Percentiles rank a stretch among this genome's conserved stretches.
Evolutionary conservation across 345 rosid species (phyloP).

Genomic region (Triadica sebifera): DNA sequence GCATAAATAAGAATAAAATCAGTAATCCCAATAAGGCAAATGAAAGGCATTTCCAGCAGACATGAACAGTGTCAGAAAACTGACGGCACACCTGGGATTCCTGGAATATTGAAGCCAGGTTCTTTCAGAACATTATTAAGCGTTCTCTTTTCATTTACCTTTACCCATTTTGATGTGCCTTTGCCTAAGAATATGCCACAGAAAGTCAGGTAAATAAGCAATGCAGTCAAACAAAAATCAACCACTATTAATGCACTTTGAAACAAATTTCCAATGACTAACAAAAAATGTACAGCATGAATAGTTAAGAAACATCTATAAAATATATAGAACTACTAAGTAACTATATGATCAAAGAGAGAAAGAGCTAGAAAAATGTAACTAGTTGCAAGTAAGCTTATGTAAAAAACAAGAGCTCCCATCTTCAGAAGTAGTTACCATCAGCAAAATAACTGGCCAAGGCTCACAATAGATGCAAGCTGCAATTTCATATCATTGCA

Average conservation of each 20-base stretch:
- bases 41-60: neutral
- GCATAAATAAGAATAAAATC: conserved; percentile 13
- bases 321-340: neutral
- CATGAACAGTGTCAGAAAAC: neutral
- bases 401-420: too few relatives aligned
- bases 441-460: too few relatives aligned
- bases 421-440: too few relatives aligned
- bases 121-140: conserved; percentile 68
- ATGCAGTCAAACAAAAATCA: neutral
- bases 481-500: neutral
- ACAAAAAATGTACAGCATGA: neutral
- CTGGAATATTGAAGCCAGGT: conserved; percentile 53
- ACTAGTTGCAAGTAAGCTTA: too few relatives aligned
- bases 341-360: neutral
- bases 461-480: too few relatives aligned
- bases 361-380: too few relatives aligned
- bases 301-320: neutral
- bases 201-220: neutral
- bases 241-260: too few relatives aligned
- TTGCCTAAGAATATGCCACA: conserved; percentile 28
- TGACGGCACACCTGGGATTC: conserved; percentile 57
- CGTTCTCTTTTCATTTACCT: conserved; percentile 63
- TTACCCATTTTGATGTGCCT: conserved; percentile 55
- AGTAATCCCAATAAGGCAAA: conserved; percentile 2
- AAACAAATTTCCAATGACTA: neutral